Evolutionary conservation across 208 protist genomes (phyloP).

Genomic region (Kentomonas sorsogonicus): DNA sequence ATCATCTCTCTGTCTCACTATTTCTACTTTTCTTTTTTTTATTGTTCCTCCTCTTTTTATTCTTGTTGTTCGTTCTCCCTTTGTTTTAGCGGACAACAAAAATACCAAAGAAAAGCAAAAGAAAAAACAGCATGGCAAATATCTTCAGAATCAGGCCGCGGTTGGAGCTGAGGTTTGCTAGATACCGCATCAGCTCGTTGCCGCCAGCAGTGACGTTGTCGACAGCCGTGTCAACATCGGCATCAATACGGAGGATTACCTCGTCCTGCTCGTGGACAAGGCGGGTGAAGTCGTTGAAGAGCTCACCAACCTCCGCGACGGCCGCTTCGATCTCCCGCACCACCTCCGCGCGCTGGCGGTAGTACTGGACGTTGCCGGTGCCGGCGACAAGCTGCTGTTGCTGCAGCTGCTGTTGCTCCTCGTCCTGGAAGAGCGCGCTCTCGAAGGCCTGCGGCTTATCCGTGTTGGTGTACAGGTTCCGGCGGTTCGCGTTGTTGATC

Average conservation of each 20-base stretch:
- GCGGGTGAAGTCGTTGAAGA: constrained; percentile 90
- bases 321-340: constrained; percentile 85
- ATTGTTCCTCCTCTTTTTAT: no score
- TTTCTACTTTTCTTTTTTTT: no score
- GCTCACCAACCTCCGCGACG: constrained; percentile 83
- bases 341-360: constrained; percentile 72
- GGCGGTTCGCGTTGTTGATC: constrained; percentile 67
- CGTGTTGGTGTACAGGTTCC: constrained; percentile 73
- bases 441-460: constrained; percentile 80
- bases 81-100: constrained; percentile 79
- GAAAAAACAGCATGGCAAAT: constrained; percentile 88
- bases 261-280: constrained; percentile 92
- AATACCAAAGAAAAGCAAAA: constrained; percentile 90
- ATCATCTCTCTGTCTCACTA: no score
- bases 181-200: constrained; percentile 88
- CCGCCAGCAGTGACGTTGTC: constrained; percentile 89
- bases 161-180: constrained; percentile 84
- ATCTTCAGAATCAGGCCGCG: constrained; percentile 92
- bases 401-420: constrained; percentile 68
- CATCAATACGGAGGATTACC: constrained; percentile 86
- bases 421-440: constrained; percentile 86
- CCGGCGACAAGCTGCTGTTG: constrained; percentile 58
- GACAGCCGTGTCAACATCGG: constrained; percentile 74
- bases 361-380: constrained; percentile 74
- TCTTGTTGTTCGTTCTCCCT: no score